phyloP scores from a whole-genome alignment of 768 basidiomycete genomes.

The Tricholomella constricta region DNA sequence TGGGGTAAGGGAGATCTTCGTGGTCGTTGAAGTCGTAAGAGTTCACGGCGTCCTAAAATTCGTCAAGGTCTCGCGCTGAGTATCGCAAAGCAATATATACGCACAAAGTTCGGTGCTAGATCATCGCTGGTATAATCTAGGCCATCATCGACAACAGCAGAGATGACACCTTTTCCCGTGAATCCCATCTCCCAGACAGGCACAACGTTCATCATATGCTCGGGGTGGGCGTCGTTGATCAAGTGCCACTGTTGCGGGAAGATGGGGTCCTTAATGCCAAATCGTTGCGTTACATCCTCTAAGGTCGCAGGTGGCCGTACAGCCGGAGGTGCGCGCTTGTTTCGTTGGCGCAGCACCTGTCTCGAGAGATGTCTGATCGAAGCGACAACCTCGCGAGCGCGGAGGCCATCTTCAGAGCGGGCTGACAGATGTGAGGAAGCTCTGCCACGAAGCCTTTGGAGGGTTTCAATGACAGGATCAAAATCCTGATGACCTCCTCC shows the following conservation, averaged over 20 bases:
- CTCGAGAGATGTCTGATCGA: constrained; percentile 62
- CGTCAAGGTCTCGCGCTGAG: neutral
- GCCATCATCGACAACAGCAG: constrained; percentile 93
- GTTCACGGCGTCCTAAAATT: constrained; percentile 71
- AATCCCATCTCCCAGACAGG: constrained; percentile 91
- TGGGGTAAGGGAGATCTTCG: constrained; percentile 79
- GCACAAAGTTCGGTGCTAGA: constrained; percentile 87
- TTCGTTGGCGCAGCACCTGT: constrained; percentile 67
- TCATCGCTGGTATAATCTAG: constrained; percentile 89
- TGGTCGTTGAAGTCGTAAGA: constrained; percentile 98
- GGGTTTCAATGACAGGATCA: constrained; percentile 53
- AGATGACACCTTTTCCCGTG: constrained; percentile 82
- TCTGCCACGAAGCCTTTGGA: constrained; percentile 44
- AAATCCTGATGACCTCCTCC: constrained; percentile 25
- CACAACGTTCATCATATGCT: constrained; percentile 89
- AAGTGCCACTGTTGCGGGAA: constrained; percentile 94
- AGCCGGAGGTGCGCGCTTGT: constrained; percentile 75
- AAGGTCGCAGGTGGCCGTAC: constrained; percentile 43
- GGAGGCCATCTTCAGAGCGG: constrained; percentile 43
- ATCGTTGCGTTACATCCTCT: constrained; percentile 52
- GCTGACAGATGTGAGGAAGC: constrained; percentile 33
- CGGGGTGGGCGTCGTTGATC: constrained; percentile 80
- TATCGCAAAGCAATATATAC: constrained; percentile 31
- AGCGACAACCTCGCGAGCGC: constrained; percentile 47
- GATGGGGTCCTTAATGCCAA: constrained; percentile 80